These are phyloP conservation scores for Leptoxyphium fumago DNA, from an alignment of 2,329 filamentous ascomycete species.

Conservation along the genomic window DNA sequence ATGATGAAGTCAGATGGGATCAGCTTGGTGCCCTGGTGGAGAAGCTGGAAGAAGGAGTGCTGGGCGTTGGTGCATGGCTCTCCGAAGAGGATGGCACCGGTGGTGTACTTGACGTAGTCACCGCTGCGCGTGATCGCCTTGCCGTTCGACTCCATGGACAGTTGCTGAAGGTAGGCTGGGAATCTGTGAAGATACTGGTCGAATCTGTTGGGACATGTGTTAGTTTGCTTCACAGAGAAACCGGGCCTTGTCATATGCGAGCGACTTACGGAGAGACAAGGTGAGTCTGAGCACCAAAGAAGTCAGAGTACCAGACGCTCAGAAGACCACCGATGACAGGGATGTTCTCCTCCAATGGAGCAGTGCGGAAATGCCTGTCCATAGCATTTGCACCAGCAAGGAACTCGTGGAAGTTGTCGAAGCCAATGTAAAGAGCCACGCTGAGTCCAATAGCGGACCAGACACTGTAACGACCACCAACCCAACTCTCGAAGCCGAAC, in stretches of 20 bases:
- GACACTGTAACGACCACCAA: slow-evolving; percentile 93
- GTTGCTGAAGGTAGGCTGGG: slow-evolving; percentile 95
- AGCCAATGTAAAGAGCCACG: slow-evolving; percentile 89
- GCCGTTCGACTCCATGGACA: slow-evolving; percentile 99
- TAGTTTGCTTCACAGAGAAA: slow-evolving; percentile 1
- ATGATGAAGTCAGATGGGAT: slow-evolving; percentile 98
- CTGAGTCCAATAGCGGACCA: slow-evolving; percentile 97
- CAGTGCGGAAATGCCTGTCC: slow-evolving; percentile 93
- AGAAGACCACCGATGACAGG: slow-evolving; percentile 81
- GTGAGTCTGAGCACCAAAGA: slow-evolving; percentile 96
- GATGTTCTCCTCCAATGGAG: slow-evolving; percentile 88
- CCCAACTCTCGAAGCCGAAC: slow-evolving; percentile 99
- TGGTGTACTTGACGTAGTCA: slow-evolving; percentile 90
- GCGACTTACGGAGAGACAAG: slow-evolving; percentile 73
- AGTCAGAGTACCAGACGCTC: slow-evolving; percentile 98
- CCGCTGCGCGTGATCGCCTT: slow-evolving; percentile 87
- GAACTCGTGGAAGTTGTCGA: slow-evolving; percentile 95
- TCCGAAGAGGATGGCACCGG: slow-evolving; percentile 87
- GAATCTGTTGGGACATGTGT: slow-evolving; percentile 41
- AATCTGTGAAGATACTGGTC: slow-evolving; percentile 99
- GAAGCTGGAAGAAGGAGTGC: slow-evolving; percentile 99
- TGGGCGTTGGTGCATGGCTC: slow-evolving; percentile 98
- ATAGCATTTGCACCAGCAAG: slow-evolving; percentile 87
- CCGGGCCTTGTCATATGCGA: background rate
- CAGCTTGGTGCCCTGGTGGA: slow-evolving; percentile 97